phyloP scores from a whole-genome alignment of 176 grass and related monocot genomes.

The Rhynchospora tenuis region DNA sequence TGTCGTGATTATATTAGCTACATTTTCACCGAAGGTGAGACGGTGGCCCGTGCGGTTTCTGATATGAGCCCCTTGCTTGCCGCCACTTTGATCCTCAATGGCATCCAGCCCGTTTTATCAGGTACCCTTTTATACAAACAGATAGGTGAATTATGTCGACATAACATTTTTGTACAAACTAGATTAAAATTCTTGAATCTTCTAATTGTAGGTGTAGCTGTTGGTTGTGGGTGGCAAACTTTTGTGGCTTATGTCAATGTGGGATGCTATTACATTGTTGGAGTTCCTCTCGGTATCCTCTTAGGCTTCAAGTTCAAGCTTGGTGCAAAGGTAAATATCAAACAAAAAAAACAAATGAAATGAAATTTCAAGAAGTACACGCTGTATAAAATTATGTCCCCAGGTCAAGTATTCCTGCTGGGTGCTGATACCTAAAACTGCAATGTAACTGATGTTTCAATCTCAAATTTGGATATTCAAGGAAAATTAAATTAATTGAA shows the following conservation, averaged over 20 bases:
- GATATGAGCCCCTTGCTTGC: slow-evolving; percentile 67
- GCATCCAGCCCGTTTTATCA: slow-evolving; percentile 72
- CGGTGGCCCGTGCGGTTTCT: slow-evolving; percentile 44
- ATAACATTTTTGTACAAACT: neutral
- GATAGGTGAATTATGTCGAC: no score
- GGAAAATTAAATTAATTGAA: neutral
- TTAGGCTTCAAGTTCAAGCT: slow-evolving; percentile 61
- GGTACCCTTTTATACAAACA: slow-evolving; percentile 19
- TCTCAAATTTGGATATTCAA: no score
- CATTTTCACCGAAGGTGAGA: slow-evolving; percentile 62
- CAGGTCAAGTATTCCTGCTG: neutral
- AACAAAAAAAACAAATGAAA: neutral
- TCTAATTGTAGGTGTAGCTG: slow-evolving; percentile 59
- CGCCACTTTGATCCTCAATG: slow-evolving; percentile 50
- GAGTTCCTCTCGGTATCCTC: slow-evolving; percentile 56
- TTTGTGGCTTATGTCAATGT: slow-evolving; percentile 92
- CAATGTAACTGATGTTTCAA: no score
- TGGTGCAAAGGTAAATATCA: slow-evolving; percentile 56
- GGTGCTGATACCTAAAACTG: neutral
- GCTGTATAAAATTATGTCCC: neutral
- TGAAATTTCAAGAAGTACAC: neutral
- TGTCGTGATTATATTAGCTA: slow-evolving; percentile 68
- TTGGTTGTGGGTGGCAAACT: slow-evolving; percentile 88
- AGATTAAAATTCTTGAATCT: neutral
- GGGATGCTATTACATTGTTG: slow-evolving; percentile 72